A percentile compares a stretch with the other conserved stretches of the same genome.
These are phyloP conservation scores for Crotalaria pallida DNA, from an alignment of 306 rosid genomes.

Conservation along the genomic window DNA sequence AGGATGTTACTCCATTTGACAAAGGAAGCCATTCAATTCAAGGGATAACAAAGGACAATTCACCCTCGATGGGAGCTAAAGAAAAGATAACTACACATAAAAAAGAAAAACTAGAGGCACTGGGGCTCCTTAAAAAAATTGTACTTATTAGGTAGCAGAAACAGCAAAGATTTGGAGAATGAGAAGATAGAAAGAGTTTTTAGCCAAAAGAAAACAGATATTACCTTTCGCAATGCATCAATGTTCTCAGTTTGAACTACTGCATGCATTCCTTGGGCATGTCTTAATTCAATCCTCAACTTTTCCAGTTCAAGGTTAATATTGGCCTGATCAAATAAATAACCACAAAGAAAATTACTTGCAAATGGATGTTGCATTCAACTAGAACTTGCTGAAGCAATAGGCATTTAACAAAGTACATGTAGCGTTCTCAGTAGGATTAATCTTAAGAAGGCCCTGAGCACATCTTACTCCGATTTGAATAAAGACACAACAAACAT, in stretches of 20 bases:
- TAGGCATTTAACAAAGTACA: background rate
- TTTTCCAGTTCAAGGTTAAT: conserved; percentile 74
- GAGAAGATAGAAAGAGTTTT: conserved; percentile 3
- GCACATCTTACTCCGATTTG: background rate
- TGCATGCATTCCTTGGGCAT: conserved; percentile 81
- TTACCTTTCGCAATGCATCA: conserved; percentile 75
- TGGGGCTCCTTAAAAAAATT: background rate
- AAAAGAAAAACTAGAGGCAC: background rate
- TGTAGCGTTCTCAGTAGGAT: background rate
- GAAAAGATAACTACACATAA: background rate
- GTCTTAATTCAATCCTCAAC: conserved; percentile 83
- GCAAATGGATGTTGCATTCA: background rate
- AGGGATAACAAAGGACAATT: background rate
- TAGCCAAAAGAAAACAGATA: conserved; percentile 4
- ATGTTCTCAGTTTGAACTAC: conserved; percentile 69
- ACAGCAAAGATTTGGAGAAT: background rate
- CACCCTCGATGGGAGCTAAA: background rate
- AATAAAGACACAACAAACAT: background rate
- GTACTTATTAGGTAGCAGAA: conserved; percentile 13
- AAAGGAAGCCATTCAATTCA: background rate
- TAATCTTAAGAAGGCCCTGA: background rate
- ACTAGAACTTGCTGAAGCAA: background rate
- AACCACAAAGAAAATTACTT: conserved; percentile 5
- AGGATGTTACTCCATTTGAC: conserved; percentile 22
- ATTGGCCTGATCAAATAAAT: conserved; percentile 48